A percentile compares a stretch with the other conserved stretches of the same genome.
Evolutionary conservation across 148 eudicot species (phyloP).

Genomic region (Gaultheria prostrata): DNA sequence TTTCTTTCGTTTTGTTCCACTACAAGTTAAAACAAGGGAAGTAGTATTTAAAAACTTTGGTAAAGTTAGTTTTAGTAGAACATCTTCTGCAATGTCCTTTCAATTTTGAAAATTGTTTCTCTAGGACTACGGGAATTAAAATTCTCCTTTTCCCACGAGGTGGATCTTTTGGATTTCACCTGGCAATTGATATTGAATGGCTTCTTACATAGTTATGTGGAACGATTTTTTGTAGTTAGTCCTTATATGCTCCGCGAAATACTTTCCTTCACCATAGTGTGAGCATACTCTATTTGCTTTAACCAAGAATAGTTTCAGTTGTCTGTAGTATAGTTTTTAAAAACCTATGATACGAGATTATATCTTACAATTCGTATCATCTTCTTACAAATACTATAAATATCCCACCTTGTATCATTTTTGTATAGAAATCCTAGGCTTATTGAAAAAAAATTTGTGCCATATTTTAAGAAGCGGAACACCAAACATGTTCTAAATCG

Average conservation of each 20-base stretch:
- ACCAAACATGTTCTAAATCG: no score
- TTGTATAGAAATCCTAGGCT: no score
- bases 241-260: background rate
- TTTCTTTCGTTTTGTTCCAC: background rate
- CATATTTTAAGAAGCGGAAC: no score
- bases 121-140: background rate
- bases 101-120: background rate
- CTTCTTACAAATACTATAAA: no score
- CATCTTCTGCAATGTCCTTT: background rate
- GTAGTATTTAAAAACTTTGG: background rate
- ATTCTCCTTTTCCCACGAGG: background rate
- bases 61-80: background rate
- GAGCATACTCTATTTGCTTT: background rate
- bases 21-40: background rate
- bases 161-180: background rate
- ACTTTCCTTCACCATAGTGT: background rate
- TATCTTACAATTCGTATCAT: no score
- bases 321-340: no score
- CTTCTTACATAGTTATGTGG: background rate
- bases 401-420: no score
- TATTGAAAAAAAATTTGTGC: no score
- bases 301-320: background rate
- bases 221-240: background rate
- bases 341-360: no score
- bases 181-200: constrained; percentile 10